These are phyloP conservation scores for Alternaria longipes DNA, from an alignment of 2,329 filamentous ascomycete genomes.

Conservation along the genomic window DNA sequence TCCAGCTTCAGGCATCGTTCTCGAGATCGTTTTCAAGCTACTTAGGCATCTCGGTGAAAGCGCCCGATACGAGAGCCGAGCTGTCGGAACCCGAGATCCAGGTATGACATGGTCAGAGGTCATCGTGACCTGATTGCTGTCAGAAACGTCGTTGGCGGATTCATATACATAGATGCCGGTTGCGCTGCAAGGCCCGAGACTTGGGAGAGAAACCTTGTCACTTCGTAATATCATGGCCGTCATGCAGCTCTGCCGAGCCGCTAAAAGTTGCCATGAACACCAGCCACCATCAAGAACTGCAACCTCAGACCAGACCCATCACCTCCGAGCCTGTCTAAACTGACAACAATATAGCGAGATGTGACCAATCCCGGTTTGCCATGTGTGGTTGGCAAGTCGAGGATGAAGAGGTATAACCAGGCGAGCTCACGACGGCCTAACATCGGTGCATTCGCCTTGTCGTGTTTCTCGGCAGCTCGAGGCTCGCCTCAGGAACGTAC, in stretches of 20 bases:
- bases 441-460: background rate
- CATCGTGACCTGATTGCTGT: background rate
- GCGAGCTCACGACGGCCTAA: background rate
- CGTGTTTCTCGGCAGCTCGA: background rate
- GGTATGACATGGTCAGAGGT: background rate
- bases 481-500: background rate
- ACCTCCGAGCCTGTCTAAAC: background rate
- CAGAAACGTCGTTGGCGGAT: background rate
- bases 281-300: background rate
- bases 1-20: background rate
- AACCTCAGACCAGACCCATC: background rate
- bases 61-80: background rate
- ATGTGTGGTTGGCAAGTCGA: background rate
- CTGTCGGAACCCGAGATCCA: background rate
- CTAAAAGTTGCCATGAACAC: background rate
- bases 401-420: background rate
- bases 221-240: background rate
- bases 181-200: background rate
- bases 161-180: background rate
- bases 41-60: background rate
- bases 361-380: background rate
- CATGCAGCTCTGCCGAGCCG: background rate
- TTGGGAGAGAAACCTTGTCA: background rate
- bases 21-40: background rate
- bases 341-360: background rate